Evolutionary conservation across 148 eudicot genomes (phyloP).

Genomic region (Limonium bicolor): DNA sequence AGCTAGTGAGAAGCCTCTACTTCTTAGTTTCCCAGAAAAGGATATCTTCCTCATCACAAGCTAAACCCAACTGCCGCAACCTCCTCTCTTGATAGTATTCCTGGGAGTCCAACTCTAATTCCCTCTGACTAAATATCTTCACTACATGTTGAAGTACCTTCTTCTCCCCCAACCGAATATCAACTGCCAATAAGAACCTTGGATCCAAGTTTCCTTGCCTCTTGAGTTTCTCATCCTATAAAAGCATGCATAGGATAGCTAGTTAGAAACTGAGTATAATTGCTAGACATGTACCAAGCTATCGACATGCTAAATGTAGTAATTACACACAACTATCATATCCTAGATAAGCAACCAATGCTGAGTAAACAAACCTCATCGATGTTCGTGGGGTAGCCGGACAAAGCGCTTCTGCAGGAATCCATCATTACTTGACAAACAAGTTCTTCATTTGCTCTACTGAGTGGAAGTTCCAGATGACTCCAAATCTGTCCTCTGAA

Average conservation of each 20-base stretch:
- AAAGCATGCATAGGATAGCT: background rate
- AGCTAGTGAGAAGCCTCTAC: too few relatives aligned
- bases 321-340: background rate
- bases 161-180: slow-evolving; percentile 74
- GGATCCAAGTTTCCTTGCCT: slow-evolving; percentile 34
- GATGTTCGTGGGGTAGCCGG: slow-evolving; percentile 57
- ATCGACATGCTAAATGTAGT: background rate
- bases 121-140: slow-evolving; percentile 47
- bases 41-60: slow-evolving; percentile 80
- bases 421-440: slow-evolving; percentile 58
- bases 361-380: too few relatives aligned
- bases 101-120: slow-evolving; percentile 39
- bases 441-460: slow-evolving; percentile 72
- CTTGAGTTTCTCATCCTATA: slow-evolving; percentile 70
- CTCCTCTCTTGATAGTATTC: slow-evolving; percentile 96
- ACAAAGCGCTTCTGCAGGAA: slow-evolving; percentile 68
- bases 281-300: background rate
- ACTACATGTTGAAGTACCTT: slow-evolving; percentile 73
- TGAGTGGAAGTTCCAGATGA: slow-evolving; percentile 66
- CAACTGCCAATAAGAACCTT: slow-evolving; percentile 43
- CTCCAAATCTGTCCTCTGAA: slow-evolving; percentile 74
- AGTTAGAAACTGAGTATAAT: too few relatives aligned
- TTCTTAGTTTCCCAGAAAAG: slow-evolving; percentile 87
- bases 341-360: too few relatives aligned
- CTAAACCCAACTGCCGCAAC: slow-evolving; percentile 80